Conservation (phyloP, 1,139 yeast genomes). For the Saccharomyces hybrid region DNA sequence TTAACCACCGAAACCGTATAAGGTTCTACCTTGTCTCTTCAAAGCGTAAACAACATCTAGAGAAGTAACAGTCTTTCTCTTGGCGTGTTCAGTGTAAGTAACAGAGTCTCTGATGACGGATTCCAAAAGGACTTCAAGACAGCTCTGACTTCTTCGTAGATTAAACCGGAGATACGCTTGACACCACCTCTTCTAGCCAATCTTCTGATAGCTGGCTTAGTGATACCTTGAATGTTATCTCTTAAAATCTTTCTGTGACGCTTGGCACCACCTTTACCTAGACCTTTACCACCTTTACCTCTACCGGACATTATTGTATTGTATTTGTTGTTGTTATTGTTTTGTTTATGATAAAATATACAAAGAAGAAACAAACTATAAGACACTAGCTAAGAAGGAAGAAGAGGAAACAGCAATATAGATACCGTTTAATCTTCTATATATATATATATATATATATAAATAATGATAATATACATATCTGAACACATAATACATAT, state of each 20-base stretch:
- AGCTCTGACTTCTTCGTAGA: slow-evolving; percentile 97
- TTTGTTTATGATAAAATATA: no score
- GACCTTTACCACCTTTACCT: slow-evolving; percentile 99
- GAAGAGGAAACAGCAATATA: not conserved
- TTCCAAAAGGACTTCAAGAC: slow-evolving; percentile 93
- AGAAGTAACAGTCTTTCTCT: slow-evolving; percentile 99
- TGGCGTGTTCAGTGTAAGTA: slow-evolving; percentile 98
- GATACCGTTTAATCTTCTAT: not conserved
- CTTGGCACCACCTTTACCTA: slow-evolving; percentile 99
- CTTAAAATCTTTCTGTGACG: slow-evolving; percentile 99
- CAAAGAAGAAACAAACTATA: no score
- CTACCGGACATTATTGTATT: slow-evolving; percentile 81
- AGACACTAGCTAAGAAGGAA: not conserved
- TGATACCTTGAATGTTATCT: slow-evolving; percentile 99
- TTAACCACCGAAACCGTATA: slow-evolving; percentile 99
- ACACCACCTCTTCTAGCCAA: slow-evolving; percentile 99
- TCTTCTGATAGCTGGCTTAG: slow-evolving; percentile 99
- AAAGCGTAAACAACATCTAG: slow-evolving; percentile 97
- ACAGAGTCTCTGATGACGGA: slow-evolving; percentile 98
- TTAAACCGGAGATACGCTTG: slow-evolving; percentile 97
- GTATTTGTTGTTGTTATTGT: slow-evolving; percentile 16
- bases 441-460: not conserved
- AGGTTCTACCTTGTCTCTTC: slow-evolving; percentile 99
- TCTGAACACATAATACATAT: not conserved
- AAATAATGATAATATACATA: no score